These are phyloP conservation scores for Oryza meyeriana DNA, from an alignment of 176 grass and related monocot species.

Conservation along the genomic window DNA sequence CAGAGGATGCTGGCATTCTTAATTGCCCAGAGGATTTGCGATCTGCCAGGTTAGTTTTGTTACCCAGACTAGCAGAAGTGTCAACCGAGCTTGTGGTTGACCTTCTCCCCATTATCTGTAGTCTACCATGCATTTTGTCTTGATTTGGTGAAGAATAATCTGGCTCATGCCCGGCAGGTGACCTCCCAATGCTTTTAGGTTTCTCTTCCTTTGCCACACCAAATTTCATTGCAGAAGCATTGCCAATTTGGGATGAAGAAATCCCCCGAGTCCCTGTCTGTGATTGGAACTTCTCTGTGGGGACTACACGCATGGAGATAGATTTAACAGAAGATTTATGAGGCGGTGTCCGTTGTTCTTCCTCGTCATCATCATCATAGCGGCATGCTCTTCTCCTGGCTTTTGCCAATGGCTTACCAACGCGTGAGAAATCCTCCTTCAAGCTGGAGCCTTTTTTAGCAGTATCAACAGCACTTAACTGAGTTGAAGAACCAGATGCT, in stretches of 20 bases:
- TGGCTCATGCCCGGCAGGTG: conserved; percentile 45
- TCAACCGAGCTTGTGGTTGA: conserved; percentile 38
- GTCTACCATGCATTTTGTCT: conserved; percentile 44
- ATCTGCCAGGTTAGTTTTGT: conserved; percentile 41
- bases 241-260: conserved; percentile 38
- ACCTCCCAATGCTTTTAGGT: conserved; percentile 37
- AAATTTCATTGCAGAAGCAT: conserved; percentile 43
- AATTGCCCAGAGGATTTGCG: conserved; percentile 47
- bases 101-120: conserved; percentile 44
- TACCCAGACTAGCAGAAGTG: conserved; percentile 34
- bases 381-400: conserved; percentile 61
- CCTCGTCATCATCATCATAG: conserved; percentile 61
- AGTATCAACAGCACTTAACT: conserved; percentile 28
- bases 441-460: conserved; percentile 44
- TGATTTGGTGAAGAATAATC: conserved; percentile 51
- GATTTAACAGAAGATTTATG: conserved; percentile 58
- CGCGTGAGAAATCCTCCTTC: conserved; percentile 35
- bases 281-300: conserved; percentile 40
- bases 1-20: conserved; percentile 38
- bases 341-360: conserved; percentile 67
- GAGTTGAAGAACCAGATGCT: conserved; percentile 31
- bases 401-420: conserved; percentile 37
- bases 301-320: conserved; percentile 22
- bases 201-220: conserved; percentile 52
- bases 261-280: conserved; percentile 33